Evolutionary conservation across 495 filamentous ascomycete species (phyloP), one percentile per base, ranked within the genome.

Genomic region (Penicillium flavigenum): DNA sequence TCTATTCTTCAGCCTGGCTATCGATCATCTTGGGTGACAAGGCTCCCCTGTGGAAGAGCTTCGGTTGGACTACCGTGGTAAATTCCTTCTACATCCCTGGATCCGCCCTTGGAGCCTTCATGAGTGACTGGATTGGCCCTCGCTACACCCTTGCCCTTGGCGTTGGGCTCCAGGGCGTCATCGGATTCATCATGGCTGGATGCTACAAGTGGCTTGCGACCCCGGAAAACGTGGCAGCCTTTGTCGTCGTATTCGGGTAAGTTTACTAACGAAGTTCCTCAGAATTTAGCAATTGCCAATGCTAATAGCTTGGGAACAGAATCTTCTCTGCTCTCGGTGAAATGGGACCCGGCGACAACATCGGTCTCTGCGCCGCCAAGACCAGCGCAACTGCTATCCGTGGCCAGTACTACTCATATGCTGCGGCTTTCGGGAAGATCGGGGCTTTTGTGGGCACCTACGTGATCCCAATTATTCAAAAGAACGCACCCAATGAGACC

Each of bases 381-480:
- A 92, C 89, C 16, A 88, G 86, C 68, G 89, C 92, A 1, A 97
- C 92, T 4, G 85, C 86, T 11, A 87, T 97, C 32, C 80, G 92
- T 22, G 92, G 92, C 10, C 90, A 94, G 65, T 97, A 95, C 75
- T 97, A 97, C 71, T 90, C 88, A 12, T 84, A 95, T 52, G 91
- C 91, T 1, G 92, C 92, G 2, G 92, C 92, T 0, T 59, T 86
- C 0, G 91, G 92, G 39, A 96, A 96, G 73, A 82, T 96, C 47
- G 92, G 92, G 17, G 92, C 90, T 8, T 96, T 96, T 64, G 84
- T 95, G n/a, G 92, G 92, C 39, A 88, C 88, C 16, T 90, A 88
- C 59, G 84, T 92, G 7, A 89, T 95, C 61, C 88, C 88, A 0
- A 78, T 87, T 51, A 86, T 92, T 51, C 77, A 84, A 43, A 73